These are phyloP conservation scores for Glycine soja DNA, from an alignment of 306 rosid species.

Conservation along the genomic window DNA sequence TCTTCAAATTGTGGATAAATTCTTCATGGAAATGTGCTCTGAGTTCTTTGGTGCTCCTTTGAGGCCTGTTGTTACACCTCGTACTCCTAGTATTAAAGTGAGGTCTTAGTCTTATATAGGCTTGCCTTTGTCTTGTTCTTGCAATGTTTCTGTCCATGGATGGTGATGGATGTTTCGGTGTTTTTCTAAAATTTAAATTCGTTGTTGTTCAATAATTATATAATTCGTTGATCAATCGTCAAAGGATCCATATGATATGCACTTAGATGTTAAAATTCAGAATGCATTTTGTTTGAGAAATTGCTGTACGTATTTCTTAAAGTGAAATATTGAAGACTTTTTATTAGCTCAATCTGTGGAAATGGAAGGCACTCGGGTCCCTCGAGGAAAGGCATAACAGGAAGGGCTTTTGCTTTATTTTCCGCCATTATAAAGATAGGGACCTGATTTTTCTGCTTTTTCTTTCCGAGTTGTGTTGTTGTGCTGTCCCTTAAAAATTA, in stretches of 20 bases:
- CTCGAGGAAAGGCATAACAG: neutral
- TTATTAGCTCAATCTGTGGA: slow-evolving; percentile 40
- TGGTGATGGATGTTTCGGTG: neutral
- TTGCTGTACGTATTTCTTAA: neutral
- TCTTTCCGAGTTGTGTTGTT: too few relatives aligned
- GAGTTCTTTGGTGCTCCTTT: slow-evolving; percentile 56
- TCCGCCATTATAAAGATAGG: neutral
- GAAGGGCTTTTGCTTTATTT: neutral
- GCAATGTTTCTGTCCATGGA: slow-evolving; percentile 10
- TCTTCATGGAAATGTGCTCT: slow-evolving; percentile 72
- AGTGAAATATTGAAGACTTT: neutral
- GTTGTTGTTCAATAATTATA: neutral
- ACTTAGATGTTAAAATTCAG: neutral
- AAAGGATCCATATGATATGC: too few relatives aligned
- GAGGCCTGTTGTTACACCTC: slow-evolving; percentile 36
- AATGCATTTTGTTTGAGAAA: neutral
- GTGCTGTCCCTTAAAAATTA: too few relatives aligned
- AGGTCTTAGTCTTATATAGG: slow-evolving; percentile 34
- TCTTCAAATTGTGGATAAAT: slow-evolving; percentile 78
- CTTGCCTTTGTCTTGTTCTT: slow-evolving; percentile 2
- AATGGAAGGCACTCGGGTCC: neutral
- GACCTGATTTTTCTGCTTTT: too few relatives aligned
- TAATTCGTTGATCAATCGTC: slow-evolving; percentile 19
- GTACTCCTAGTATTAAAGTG: slow-evolving; percentile 11
- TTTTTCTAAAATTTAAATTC: slow-evolving; percentile 19